Evolutionary conservation across 1,284 basidiomycete genomes (phyloP).

Genomic region (Ganoderma lucidum): DNA sequence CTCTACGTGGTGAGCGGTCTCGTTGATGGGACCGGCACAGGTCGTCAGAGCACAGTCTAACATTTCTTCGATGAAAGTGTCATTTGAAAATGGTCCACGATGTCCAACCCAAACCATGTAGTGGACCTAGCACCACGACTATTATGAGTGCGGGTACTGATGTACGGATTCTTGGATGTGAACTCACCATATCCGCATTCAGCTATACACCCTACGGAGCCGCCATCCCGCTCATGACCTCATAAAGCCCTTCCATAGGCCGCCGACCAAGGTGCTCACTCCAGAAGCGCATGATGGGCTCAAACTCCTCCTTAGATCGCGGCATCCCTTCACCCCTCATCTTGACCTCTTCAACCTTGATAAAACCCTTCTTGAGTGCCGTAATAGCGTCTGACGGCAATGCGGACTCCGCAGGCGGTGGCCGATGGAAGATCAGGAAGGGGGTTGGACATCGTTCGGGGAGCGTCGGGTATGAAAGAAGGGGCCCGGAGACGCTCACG

Average conservation of each 20-base stretch:
- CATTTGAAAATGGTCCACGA: neutral
- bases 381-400: slow-evolving; percentile 53
- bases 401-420: slow-evolving; percentile 52
- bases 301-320: slow-evolving; percentile 78
- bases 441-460: slow-evolving; percentile 64
- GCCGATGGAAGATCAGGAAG: slow-evolving; percentile 66
- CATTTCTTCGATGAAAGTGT: neutral
- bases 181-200: slow-evolving; percentile 1
- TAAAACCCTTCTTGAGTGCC: slow-evolving; percentile 68
- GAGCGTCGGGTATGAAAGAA: slow-evolving; percentile 80
- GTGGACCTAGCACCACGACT: neutral
- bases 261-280: slow-evolving; percentile 70
- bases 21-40: neutral
- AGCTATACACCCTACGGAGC: slow-evolving; percentile 17
- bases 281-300: slow-evolving; percentile 89
- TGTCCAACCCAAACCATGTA: neutral
- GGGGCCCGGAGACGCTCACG: slow-evolving; percentile 72
- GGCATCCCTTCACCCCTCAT: slow-evolving; percentile 73
- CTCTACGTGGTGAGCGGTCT: neutral
- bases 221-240: slow-evolving; percentile 62
- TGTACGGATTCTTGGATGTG: neutral
- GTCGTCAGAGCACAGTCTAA: neutral
- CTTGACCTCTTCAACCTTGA: slow-evolving; percentile 55
- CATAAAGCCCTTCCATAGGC: slow-evolving; percentile 75
- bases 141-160: neutral